phyloP scores from a whole-genome alignment of 2,329 filamentous ascomycete genomes.

The Penicillium sp. region DNA sequence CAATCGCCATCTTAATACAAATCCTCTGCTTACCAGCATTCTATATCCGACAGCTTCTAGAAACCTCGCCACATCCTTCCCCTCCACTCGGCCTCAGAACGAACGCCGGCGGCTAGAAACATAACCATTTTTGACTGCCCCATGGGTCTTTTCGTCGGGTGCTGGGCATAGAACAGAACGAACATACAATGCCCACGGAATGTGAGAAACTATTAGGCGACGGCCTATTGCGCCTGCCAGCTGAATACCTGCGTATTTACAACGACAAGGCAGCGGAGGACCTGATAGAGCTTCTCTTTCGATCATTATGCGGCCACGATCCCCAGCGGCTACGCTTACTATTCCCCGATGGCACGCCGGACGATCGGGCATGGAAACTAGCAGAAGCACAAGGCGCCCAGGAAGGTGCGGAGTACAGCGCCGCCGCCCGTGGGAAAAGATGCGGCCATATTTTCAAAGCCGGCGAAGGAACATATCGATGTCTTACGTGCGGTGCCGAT shows the following conservation, averaged over 20 bases:
- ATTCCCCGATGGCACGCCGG: slow-evolving; percentile 71
- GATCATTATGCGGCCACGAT: slow-evolving; percentile 73
- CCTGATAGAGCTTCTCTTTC: slow-evolving; percentile 77
- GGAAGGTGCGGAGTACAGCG: slow-evolving; percentile 91
- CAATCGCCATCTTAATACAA: background rate
- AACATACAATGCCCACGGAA: slow-evolving; percentile 44
- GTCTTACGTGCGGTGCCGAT: slow-evolving; percentile 89
- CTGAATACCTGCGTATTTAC: slow-evolving; percentile 70
- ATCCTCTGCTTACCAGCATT: background rate
- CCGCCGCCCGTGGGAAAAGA: slow-evolving; percentile 83
- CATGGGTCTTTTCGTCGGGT: slow-evolving; percentile 21
- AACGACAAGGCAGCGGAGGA: slow-evolving; percentile 65
- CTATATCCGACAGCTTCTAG: slow-evolving; percentile 6
- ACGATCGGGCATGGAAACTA: slow-evolving; percentile 63
- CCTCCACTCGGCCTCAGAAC: background rate
- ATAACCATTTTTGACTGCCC: background rate
- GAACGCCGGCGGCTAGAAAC: background rate
- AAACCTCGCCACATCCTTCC: background rate
- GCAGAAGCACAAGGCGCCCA: slow-evolving; percentile 85
- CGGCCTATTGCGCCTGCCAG: slow-evolving; percentile 74
- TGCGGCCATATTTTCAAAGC: slow-evolving; percentile 97
- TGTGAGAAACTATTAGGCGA: slow-evolving; percentile 78
- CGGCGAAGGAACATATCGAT: slow-evolving; percentile 90
- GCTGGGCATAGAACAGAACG: background rate
- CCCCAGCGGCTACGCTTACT: slow-evolving; percentile 71